phyloP scores from a whole-genome alignment of 1,284 basidiomycete genomes.

The Fomes fomentarius region DNA sequence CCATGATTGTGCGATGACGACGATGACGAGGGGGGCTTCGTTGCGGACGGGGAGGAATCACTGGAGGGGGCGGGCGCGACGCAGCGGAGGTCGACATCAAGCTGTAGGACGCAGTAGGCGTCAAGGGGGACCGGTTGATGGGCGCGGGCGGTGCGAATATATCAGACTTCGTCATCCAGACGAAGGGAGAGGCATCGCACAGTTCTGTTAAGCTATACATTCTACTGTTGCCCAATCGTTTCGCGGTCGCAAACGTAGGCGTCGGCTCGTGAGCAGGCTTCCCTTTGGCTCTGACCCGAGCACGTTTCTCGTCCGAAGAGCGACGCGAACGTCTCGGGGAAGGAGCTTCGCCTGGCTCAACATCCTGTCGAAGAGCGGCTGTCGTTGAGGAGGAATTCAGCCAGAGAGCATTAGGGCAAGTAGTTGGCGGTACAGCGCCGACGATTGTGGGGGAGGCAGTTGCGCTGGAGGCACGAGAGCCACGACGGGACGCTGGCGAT shows the following conservation, averaged over 20 bases:
- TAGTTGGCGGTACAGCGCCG: background rate
- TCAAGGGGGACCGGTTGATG: constrained; percentile 10
- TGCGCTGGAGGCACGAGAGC: constrained; percentile 15
- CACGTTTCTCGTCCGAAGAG: background rate
- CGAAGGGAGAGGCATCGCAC: constrained; percentile 25
- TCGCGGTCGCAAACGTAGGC: constrained; percentile 13
- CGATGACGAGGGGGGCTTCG: background rate
- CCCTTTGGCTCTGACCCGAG: background rate
- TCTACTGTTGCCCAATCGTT: constrained; percentile 4
- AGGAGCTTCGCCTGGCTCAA: background rate
- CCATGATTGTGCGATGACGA: constrained; percentile 5
- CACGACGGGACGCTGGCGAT: constrained; percentile 2
- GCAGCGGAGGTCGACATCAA: constrained; percentile 2
- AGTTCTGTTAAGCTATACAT: constrained; percentile 33
- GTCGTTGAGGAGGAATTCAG: background rate
- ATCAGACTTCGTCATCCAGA: constrained; percentile 27
- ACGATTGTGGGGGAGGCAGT: constrained; percentile 15
- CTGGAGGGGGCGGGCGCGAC: constrained; percentile 1
- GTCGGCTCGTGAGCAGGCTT: background rate
- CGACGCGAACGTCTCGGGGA: background rate
- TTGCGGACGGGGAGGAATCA: constrained; percentile 1
- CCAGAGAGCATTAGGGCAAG: background rate
- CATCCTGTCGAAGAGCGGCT: background rate
- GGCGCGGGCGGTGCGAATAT: constrained; percentile 20
- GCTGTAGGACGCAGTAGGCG: background rate